Base-by-base conservation (phyloP, 768 basidiomycete genomes). In the Tricholoma flavovirens region DNA sequence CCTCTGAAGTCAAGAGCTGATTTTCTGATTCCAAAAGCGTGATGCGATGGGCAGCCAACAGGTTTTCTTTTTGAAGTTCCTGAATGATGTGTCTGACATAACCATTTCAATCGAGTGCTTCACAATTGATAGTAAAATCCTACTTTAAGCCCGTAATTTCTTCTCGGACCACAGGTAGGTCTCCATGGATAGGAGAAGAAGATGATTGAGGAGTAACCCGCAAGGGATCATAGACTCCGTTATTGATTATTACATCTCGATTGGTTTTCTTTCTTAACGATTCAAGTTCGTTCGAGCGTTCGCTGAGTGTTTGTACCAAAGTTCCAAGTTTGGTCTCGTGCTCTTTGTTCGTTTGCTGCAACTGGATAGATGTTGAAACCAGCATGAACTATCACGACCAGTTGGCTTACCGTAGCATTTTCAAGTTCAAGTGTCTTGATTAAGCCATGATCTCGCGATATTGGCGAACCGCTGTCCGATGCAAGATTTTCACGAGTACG, bases 81-180 rank as follows among this genome's bases (percentile, higher is more conserved):
- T 91, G 87, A 19, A 97, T 83, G 63, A 97, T 91, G 64, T 92
- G 87, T 70, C 90, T 91, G 58, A 1, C 15, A 52, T 7, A 35
- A 8, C 6, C 2, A 15, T n/a, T 52, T 12, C 14, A 19, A 38
- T 17, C 33, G 29, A 56, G n/a, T n/a, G 26, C 12, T 10, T 4
- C 30, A 14, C 38, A 26, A 4, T 45, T 21, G 15, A 2, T 33
- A 50, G 9, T 17, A 17, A 49, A 15, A 58, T 46, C 77, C 22
- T 67, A 91, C 90, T 94, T 94, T 38, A 95, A 79, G 7, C 93
- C 93, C 11, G 79, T 83, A 55, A 93, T 83, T 70, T 94, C 91
- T 55, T 90, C 87, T 22, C 71, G 67, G 22, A 75, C 71, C 1
- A 69, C 65, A 42, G 77, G 73, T 8, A 10, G 26, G n/a, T 49